Percentiles rank a stretch among this genome's conserved stretches.
These are phyloP conservation scores for Tetrapisispora namnaoensis DNA, from an alignment of 805 yeast genomes.

Conservation along the genomic window DNA sequence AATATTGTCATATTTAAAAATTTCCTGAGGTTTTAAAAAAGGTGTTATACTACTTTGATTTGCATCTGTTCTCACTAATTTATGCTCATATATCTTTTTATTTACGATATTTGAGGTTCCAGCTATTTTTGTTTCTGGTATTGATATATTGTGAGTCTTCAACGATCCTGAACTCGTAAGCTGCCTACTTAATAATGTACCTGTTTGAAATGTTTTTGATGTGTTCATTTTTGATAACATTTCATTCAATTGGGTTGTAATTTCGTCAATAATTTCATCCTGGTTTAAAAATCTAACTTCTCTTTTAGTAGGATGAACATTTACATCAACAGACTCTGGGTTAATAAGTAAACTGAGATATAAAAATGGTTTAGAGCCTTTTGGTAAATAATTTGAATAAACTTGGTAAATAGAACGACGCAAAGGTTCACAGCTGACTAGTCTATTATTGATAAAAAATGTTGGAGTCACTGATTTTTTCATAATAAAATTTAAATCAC, in stretches of 20 bases:
- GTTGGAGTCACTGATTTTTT: slow-evolving; percentile 60
- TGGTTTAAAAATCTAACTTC: slow-evolving; percentile 83
- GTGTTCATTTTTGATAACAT: slow-evolving; percentile 49
- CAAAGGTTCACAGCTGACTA: slow-evolving; percentile 76
- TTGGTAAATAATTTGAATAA: slow-evolving; percentile 62
- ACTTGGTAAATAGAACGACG: slow-evolving; percentile 54
- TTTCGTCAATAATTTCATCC: slow-evolving; percentile 66
- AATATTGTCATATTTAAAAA: background rate
- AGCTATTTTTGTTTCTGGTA: background rate
- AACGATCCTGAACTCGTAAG: background rate
- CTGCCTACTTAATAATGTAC: slow-evolving; percentile 37
- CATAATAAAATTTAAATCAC: slow-evolving; percentile 59
- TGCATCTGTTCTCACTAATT: slow-evolving; percentile 28
- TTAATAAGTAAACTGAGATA: slow-evolving; percentile 60
- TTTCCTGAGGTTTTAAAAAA: slow-evolving; percentile 8
- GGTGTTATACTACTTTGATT: slow-evolving; percentile 25
- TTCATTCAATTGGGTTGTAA: slow-evolving; percentile 42
- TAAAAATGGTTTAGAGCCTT: slow-evolving; percentile 66
- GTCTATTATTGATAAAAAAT: slow-evolving; percentile 75
- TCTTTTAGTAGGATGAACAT: slow-evolving; percentile 90
- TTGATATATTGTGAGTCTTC: background rate
- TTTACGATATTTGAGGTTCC: background rate
- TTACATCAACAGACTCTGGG: slow-evolving; percentile 76
- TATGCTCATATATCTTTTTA: slow-evolving; percentile 26
- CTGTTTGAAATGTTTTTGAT: slow-evolving; percentile 60